Evolutionary conservation across 352 stramenopile species (phyloP), one percentile per base, ranked within the genome.

Genomic region (Albugo laibachii): DNA sequence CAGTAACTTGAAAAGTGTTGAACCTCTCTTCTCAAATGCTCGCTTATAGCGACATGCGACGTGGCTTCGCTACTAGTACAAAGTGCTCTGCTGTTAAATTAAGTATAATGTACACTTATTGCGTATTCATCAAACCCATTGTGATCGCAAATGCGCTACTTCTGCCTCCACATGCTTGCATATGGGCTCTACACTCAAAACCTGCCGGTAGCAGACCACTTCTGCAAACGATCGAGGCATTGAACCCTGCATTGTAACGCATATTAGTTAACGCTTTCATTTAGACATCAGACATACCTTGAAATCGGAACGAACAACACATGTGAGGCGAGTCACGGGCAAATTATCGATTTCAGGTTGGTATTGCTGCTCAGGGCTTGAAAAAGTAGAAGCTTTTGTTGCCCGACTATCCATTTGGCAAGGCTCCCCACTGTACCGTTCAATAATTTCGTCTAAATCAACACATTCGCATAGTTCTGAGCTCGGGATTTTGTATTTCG

Each of bases 131-230:
- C 41, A 62, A 10, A 62, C 41, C 58, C 58, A 65, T 14, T 52
- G 46, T 18, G 60, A 62, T 41, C 63, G 50, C 34, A 34, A 42
- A 2, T 68, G 54, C 0, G 41, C 49, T 1, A 45, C 47, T 43
- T 54, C 56, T 0, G 60, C 54, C 44, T 82, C 70, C 20, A 83
- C 58, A n/a, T 49, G 60, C 13, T 54, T 54, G 15, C 69, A 61
- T 36, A 85, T 75, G 13, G 59, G 39, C 11, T 71, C 59, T 24
- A 85, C 62, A 36, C 71, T 69, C 43, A 86, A 58, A 36, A 86
- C 69, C 47, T 83, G 74, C 10, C 70, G 66, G 41, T 79, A 77
- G 37, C 76, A 79, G 27, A 86, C 80, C 45, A 70, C 76, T 55
- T 86, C 74, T 21, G 74, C 70, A 34, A 86, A 53, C 40, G 74